phyloP scores from a whole-genome alignment of 75 land plant genomes.

The Sequoia sempervirens region DNA sequence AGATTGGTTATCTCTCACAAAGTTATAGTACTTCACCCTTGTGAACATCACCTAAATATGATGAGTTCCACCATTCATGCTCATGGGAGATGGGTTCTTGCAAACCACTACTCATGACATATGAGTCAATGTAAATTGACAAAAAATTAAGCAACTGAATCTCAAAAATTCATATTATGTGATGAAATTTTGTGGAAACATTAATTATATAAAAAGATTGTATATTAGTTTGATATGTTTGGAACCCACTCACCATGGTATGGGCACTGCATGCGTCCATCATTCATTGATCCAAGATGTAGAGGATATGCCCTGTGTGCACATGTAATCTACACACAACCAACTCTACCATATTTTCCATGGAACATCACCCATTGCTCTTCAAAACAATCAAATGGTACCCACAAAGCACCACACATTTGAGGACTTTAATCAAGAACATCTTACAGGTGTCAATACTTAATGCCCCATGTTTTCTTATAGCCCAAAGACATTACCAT shows the following conservation, averaged over 20 bases:
- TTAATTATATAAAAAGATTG: not conserved
- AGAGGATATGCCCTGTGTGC: conserved; percentile 98
- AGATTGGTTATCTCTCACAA: not conserved
- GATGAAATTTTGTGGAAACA: not conserved
- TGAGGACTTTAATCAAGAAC: not conserved
- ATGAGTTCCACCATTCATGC: not conserved
- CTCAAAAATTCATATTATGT: not conserved
- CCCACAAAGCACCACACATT: conserved; percentile 28
- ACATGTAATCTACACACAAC: conserved; percentile 89
- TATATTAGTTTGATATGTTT: not conserved
- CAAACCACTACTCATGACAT: not conserved
- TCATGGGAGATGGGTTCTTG: not conserved
- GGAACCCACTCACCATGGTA: conserved; percentile 75
- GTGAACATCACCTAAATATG: not conserved
- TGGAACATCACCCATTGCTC: conserved; percentile 93
- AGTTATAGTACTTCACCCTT: not conserved
- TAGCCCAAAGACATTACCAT: conserved; percentile 45
- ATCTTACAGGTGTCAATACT: not conserved
- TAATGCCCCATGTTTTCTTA: not conserved
- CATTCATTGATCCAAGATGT: conserved; percentile 82
- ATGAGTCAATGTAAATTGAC: not conserved
- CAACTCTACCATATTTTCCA: conserved; percentile 89
- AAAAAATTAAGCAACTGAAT: not conserved
- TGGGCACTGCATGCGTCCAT: conserved; percentile 92
- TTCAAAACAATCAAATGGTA: conserved; percentile 95